Evolutionary conservation across 164 flowering plant genomes (phyloP), one percentile per base, ranked within the genome.

Genomic region (Amborella trichopoda): DNA sequence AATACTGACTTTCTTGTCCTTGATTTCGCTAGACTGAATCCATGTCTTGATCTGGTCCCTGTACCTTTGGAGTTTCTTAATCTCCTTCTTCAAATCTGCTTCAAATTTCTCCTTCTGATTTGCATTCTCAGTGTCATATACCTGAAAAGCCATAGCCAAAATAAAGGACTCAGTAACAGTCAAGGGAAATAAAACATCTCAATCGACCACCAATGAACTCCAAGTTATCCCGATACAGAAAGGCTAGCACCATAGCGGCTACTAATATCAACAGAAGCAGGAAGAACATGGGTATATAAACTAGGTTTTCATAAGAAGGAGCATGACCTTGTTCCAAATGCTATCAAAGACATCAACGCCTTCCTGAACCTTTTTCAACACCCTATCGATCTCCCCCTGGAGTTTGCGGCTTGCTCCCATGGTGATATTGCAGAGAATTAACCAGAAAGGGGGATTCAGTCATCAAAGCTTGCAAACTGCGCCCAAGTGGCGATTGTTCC

Each of bases 101-200:
- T 88, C 96, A 37, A 77, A 84, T 65, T 88, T 88, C 69, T 88
- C 96, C 70, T 88, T 88, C 77, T 88, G 96, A 37, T 88, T 88
- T 2, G 81, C 82, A 71, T 88, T 88, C 46, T 88, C 96, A 3
- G 91, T 77, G 41, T 88, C 94, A 40, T 84, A 84, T 16, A 88
- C 94, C 96, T 87, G 54, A 44, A 60, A 49, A 34, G 33, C 41
- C 16, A 38, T 9, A 5, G 20, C 10, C 48, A 40, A n/a, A 40
- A 20, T 4, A 34, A 34, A 9, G 5, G 16, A 43, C 27, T 41
- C 28, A 20, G 5, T 53, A 43, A 18, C 34, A 19, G 6, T 23
- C 27, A 11, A 30, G 11, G 34, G 34, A 8, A 30, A 30, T 30
- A 30, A 30, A 6, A 8, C 34, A 11, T 11, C 8, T 30, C 9